Evolutionary conservation across 345 rosid genomes (phyloP).

Genomic region (Kernera saxatilis): DNA sequence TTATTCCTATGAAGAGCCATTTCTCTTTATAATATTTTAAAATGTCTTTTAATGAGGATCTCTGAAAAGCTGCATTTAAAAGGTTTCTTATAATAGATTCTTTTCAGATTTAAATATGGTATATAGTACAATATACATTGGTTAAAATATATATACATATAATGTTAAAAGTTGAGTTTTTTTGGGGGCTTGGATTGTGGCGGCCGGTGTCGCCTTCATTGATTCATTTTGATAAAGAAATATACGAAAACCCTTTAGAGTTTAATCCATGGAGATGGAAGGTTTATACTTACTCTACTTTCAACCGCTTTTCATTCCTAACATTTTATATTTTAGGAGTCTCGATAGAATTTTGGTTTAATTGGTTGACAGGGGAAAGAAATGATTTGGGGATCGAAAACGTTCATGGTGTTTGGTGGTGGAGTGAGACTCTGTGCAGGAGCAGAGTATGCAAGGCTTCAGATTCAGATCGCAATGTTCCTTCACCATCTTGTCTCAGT

Average conservation of each 20-base stretch:
- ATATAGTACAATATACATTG: too few species aligned
- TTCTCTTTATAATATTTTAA: too few species aligned
- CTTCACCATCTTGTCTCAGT: slow-evolving; percentile 28
- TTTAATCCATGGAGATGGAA: slow-evolving; percentile 50
- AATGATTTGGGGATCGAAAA: slow-evolving; percentile 19
- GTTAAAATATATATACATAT: too few species aligned
- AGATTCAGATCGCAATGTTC: slow-evolving; percentile 31
- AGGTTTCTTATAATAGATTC: too few species aligned
- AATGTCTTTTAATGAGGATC: too few species aligned
- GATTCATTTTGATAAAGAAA: slow-evolving; percentile 21
- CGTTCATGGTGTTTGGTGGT: slow-evolving; percentile 45
- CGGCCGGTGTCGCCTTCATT: slow-evolving; percentile 25
- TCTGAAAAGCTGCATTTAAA: too few species aligned
- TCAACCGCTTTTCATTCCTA: not conserved
- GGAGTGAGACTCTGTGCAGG: slow-evolving; percentile 42
- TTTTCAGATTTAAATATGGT: too few species aligned
- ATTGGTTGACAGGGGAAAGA: slow-evolving; percentile 26
- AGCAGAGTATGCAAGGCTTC: slow-evolving; percentile 42
- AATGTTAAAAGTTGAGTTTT: too few species aligned
- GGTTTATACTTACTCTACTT: slow-evolving; percentile 4
- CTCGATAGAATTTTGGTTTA: not conserved
- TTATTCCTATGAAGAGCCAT: too few species aligned
- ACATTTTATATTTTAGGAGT: not conserved
- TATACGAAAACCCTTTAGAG: slow-evolving; percentile 28
- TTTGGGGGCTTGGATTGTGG: too few species aligned